phyloP scores from a whole-genome alignment of 495 filamentous ascomycete species.

The Cenococcum geophilum region DNA sequence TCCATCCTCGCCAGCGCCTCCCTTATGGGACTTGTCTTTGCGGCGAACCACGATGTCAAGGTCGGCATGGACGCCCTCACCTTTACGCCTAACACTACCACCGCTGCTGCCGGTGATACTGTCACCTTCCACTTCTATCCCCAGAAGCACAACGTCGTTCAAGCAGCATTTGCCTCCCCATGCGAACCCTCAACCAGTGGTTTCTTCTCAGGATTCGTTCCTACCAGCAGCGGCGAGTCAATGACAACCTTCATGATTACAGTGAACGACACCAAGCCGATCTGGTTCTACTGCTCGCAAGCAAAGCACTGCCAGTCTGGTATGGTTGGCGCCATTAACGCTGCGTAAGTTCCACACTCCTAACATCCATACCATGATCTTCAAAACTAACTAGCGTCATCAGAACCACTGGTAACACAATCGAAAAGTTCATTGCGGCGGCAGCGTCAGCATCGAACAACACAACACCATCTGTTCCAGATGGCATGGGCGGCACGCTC shows the following conservation, averaged over 20 bases:
- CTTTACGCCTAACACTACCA: conserved; percentile 56
- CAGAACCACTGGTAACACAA: conserved; percentile 18
- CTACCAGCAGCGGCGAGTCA: conserved; percentile 12
- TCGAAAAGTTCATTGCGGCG: conserved; percentile 2
- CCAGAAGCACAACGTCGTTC: conserved; percentile 33
- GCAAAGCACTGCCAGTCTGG: conserved; percentile 45
- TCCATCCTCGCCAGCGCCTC: conserved; percentile 16
- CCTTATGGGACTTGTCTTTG: conserved; percentile 21
- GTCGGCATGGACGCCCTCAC: conserved; percentile 38
- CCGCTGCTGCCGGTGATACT: conserved; percentile 53
- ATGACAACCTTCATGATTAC: conserved; percentile 41
- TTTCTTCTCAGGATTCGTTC: conserved; percentile 34
- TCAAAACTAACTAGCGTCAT: conserved; percentile 1
- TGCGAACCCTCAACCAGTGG: conserved; percentile 27
- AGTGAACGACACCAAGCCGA: conserved; percentile 45
- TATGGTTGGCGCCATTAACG: conserved; percentile 49
- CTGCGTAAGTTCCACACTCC: conserved; percentile 23
- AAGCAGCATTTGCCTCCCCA: conserved; percentile 27
- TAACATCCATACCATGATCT: neutral
- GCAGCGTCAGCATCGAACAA: conserved; percentile 5
- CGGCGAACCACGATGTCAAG: conserved; percentile 43
- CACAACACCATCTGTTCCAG: conserved; percentile 4
- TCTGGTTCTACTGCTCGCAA: conserved; percentile 58
- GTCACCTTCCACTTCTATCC: conserved; percentile 69
- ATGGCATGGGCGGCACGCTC: conserved; percentile 12